These are phyloP conservation scores for Medicago ruthenica DNA, from an alignment of 306 rosid genomes.

Conservation along the genomic window DNA sequence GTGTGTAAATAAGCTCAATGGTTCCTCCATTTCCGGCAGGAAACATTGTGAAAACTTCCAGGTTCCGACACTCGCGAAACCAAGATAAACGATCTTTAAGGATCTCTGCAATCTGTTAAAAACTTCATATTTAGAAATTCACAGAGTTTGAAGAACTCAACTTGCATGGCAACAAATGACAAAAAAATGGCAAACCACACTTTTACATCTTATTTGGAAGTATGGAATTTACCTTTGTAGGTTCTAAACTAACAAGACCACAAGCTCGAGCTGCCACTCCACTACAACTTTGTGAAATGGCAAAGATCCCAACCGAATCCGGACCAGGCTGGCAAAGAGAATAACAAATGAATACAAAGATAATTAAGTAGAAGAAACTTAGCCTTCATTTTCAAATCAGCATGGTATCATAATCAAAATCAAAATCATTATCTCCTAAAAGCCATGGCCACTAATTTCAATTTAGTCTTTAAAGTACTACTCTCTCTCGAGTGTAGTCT, in stretches of 20 bases:
- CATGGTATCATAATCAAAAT: conserved; percentile 7
- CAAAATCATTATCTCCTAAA: not conserved
- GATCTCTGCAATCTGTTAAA: conserved; percentile 89
- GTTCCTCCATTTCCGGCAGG: conserved; percentile 96
- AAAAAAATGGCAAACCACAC: conserved; percentile 8
- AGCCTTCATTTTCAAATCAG: conserved; percentile 5
- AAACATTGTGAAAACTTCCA: conserved; percentile 90
- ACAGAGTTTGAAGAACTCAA: conserved; percentile 6
- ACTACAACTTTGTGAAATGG: conserved; percentile 93
- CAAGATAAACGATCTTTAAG: conserved; percentile 98
- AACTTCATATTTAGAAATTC: conserved; percentile 13
- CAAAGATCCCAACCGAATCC: conserved; percentile 99
- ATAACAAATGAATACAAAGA: not conserved
- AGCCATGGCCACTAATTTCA: conserved; percentile 9
- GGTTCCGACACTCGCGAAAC: conserved; percentile 99
- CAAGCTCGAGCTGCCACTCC: conserved; percentile 99
- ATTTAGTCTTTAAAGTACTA: too few relatives aligned
- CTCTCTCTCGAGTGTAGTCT: too few relatives aligned
- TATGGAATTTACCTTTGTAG: conserved; percentile 66
- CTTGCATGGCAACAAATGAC: conserved; percentile 17
- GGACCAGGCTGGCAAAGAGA: conserved; percentile 90
- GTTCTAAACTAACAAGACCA: conserved; percentile 97
- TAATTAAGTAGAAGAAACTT: not conserved
- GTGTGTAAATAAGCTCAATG: conserved; percentile 91
- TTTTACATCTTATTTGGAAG: not conserved